A percentile compares a stretch with the other conserved stretches of the same genome.
Evolutionary conservation across 2,329 filamentous ascomycete species (phyloP).

Genomic region (Ceratocystis colombiana): DNA sequence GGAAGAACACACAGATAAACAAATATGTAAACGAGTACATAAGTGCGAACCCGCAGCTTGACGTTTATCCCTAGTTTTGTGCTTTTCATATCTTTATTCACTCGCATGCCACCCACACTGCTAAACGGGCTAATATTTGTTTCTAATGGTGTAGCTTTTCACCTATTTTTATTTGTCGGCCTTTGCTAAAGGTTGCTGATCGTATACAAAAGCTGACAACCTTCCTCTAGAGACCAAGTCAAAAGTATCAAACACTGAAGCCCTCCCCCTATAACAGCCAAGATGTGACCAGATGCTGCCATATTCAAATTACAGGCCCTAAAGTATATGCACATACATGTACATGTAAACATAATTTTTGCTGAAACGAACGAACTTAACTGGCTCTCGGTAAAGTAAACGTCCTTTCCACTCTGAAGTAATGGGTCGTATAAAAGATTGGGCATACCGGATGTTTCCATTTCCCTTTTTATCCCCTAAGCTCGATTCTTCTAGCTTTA

Average conservation of each 20-base stretch:
- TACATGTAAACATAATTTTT: background rate
- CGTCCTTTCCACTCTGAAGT: background rate
- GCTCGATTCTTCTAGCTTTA: conserved; percentile 7
- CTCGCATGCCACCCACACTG: too few relatives aligned
- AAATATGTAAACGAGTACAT: background rate
- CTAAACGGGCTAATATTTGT: too few relatives aligned
- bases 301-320: background rate
- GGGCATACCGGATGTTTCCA: background rate
- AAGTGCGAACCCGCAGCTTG: background rate
- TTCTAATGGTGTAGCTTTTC: too few relatives aligned
- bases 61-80: background rate
- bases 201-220: too few relatives aligned
- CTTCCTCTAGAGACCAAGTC: too few relatives aligned
- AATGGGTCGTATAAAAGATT: background rate
- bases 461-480: background rate
- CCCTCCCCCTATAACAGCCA: too few relatives aligned
- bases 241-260: too few relatives aligned
- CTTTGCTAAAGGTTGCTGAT: too few relatives aligned
- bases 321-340: background rate
- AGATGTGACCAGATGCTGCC: too few relatives aligned
- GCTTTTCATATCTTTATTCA: background rate
- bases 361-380: too few relatives aligned
- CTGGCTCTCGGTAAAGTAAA: background rate
- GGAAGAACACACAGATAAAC: background rate
- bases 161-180: too few relatives aligned